These are phyloP conservation scores for Oropetium thomaeum DNA, from an alignment of 176 grass and related monocot species.

Conservation along the genomic window DNA sequence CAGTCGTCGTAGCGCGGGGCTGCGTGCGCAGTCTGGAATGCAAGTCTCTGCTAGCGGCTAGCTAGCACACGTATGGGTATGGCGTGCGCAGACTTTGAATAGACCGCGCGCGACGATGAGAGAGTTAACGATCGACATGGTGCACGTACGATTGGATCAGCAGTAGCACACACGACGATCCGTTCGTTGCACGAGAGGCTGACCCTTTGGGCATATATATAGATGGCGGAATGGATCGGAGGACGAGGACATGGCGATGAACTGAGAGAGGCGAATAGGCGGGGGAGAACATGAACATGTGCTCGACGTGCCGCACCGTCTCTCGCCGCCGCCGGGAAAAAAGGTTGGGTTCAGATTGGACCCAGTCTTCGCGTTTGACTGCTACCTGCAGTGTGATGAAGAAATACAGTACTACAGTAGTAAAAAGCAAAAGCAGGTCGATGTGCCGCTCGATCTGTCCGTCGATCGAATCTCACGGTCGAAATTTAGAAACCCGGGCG, in stretches of 20 bases:
- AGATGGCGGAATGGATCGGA: too few species aligned
- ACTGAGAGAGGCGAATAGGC: background rate
- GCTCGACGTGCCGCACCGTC: background rate
- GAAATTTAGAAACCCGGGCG: background rate
- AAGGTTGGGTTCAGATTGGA: background rate
- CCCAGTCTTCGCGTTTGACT: background rate
- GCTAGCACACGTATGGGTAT: background rate
- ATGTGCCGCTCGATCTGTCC: background rate
- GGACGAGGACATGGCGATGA: too few species aligned
- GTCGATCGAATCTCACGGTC: background rate
- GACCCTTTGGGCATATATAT: background rate
- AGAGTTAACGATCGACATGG: too few species aligned
- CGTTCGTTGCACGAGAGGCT: background rate
- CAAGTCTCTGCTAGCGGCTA: background rate
- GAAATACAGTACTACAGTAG: too few species aligned
- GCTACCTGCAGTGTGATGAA: too few species aligned
- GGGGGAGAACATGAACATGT: background rate
- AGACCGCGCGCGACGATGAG: too few species aligned
- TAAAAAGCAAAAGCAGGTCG: background rate
- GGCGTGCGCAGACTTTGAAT: background rate
- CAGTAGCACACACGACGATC: background rate
- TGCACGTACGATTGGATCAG: too few species aligned
- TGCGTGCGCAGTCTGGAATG: background rate
- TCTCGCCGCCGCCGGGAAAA: background rate
- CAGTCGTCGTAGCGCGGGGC: too few species aligned